These are phyloP conservation scores for Cardiospermum halicacabum DNA, from an alignment of 345 rosid genomes.

Conservation along the genomic window DNA sequence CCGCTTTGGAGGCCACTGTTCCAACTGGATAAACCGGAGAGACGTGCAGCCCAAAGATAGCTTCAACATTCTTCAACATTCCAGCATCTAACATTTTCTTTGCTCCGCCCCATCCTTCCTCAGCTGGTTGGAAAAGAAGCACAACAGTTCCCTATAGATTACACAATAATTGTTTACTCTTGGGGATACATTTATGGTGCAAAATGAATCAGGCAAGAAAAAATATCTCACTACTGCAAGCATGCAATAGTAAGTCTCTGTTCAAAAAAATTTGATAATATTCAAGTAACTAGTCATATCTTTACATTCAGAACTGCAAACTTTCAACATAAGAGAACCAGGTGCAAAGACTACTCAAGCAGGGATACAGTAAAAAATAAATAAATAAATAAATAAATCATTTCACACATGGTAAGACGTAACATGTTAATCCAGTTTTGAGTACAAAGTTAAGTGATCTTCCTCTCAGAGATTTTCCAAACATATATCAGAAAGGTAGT, in stretches of 20 bases:
- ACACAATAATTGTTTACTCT: not conserved
- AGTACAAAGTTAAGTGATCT: not conserved
- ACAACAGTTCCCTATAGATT: constrained; percentile 68
- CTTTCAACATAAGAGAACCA: not conserved
- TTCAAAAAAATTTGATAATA: too few species aligned
- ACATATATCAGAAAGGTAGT: not conserved
- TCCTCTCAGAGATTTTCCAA: not conserved
- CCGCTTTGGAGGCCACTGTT: constrained; percentile 51
- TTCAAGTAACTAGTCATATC: too few species aligned
- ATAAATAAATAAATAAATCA: not conserved
- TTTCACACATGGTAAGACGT: not conserved
- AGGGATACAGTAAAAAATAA: not conserved
- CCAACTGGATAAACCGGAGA: constrained; percentile 35
- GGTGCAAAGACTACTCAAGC: not conserved
- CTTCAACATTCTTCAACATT: constrained; percentile 57
- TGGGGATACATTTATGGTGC: not conserved
- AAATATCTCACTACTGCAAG: not conserved
- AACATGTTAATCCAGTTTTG: not conserved
- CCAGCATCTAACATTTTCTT: constrained; percentile 66
- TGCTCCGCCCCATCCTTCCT: constrained; percentile 94
- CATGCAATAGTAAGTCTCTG: too few species aligned
- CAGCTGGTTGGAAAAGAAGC: constrained; percentile 89
- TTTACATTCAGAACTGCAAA: not conserved
- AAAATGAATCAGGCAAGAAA: not conserved
- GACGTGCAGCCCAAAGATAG: constrained; percentile 74